phyloP scores from a whole-genome alignment of 179 eudicot genomes.

The Pouteria campechiana region DNA sequence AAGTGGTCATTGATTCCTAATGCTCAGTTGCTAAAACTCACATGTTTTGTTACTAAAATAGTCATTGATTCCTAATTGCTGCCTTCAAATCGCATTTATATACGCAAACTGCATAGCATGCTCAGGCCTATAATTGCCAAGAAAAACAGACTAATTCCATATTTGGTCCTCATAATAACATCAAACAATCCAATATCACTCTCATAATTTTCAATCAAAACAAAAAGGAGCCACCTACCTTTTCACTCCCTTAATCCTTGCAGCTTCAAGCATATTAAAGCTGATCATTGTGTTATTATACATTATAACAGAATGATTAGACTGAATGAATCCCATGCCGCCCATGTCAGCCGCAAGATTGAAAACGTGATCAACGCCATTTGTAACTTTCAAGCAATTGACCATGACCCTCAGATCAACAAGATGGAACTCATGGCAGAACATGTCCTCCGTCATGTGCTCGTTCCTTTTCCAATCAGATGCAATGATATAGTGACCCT shows the following conservation, averaged over 20 bases:
- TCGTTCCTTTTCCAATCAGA: slow-evolving; percentile 98
- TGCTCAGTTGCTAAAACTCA: too few species aligned
- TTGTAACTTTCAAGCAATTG: slow-evolving; percentile 81
- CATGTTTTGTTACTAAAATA: too few species aligned
- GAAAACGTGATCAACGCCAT: slow-evolving; percentile 81
- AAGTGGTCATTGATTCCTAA: too few species aligned
- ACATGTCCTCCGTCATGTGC: slow-evolving; percentile 97
- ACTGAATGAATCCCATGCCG: slow-evolving; percentile 97
- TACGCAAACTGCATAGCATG: too few species aligned
- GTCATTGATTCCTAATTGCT: too few species aligned
- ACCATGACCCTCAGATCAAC: slow-evolving; percentile 98
- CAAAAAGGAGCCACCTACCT: slow-evolving; percentile 28
- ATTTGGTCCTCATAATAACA: too few species aligned
- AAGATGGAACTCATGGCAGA: slow-evolving; percentile 90
- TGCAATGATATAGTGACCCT: slow-evolving; percentile 90
- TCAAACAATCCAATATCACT: too few species aligned
- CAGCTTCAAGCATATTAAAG: slow-evolving; percentile 92
- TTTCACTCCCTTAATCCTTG: slow-evolving; percentile 70
- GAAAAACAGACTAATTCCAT: too few species aligned
- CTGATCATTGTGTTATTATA: slow-evolving; percentile 95
- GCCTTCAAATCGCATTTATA: too few species aligned
- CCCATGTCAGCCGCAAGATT: slow-evolving; percentile 99
- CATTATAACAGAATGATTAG: slow-evolving; percentile 84
- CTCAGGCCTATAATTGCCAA: too few species aligned
- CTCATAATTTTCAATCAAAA: too few species aligned